Base-by-base conservation (phyloP, 2,329 filamentous ascomycete genomes). In the Plenodomus biglobosus region DNA sequence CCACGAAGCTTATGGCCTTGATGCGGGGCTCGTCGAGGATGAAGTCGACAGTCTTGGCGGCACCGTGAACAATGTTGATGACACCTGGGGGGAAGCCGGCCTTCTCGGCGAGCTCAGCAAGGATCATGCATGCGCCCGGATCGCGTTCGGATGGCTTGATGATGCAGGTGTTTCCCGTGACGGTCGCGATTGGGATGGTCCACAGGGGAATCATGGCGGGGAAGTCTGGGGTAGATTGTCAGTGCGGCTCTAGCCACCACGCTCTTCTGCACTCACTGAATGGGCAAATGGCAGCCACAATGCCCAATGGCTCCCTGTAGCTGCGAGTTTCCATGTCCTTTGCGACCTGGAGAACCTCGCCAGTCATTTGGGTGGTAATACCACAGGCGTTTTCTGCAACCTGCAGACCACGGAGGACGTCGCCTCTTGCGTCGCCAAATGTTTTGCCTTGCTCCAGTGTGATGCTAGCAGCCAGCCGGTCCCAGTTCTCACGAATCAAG, bases 141-240 rank as follows among this genome's bases (percentile, higher is more conserved):
- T 92, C 89, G 49, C 89, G 84, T 77, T 95, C 89, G 1, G 89
- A 92, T 8, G 89, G 89, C 80, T 95, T 95, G 61, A 95, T 78
- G 59, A 95, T 83, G 49, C 91, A 78, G 13, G 88, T 92, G 78
- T 95, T 95, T 43, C 89, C 89, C 16, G 87, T 90, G 21, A 92
- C 83, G 37, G 88, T 89, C 39, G 89, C 89, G 61, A 94, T 88
- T 34, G 89, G 90, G 53, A 95, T 91, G 52, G 83, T 90, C 89
- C 89, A 95, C n/a, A 95, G 80, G 3, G 89, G 90, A 71, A 95
- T 94, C 89, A 95, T 95, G 62, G 89, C 89, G 37, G 89, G 89
- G 76, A 94, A 94, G 78, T 94, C 86, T 89, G 52, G 43, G 13
- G 38, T 46, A 22, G 27, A 22, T 43, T 47, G 61, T 70, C 59